Conservation (phyloP, 2,329 filamentous ascomycete genomes). For the Thielaviopsis ethacetica region DNA sequence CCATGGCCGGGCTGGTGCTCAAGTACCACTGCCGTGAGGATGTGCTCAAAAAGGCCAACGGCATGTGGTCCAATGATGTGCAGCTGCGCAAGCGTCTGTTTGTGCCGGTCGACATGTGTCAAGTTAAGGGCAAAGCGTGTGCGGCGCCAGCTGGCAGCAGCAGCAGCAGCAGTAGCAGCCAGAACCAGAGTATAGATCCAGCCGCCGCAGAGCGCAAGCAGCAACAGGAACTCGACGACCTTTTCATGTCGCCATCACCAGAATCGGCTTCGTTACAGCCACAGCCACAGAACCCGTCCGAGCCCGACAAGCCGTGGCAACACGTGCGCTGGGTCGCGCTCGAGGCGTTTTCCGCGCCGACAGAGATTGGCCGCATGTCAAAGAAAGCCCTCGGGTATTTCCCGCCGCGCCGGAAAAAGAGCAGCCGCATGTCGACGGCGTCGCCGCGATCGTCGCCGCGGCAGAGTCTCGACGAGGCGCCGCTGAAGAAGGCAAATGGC, state of each 20-base stretch:
- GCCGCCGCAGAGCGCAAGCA: constrained; percentile 3
- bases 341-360: constrained; percentile 48
- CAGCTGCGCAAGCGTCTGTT: constrained; percentile 68
- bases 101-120: constrained; percentile 79
- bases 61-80: constrained; percentile 89
- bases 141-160: constrained; percentile 28
- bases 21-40: constrained; percentile 78
- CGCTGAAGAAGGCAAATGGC: no score
- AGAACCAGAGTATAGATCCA: background rate
- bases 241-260: constrained; percentile 5
- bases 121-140: constrained; percentile 58
- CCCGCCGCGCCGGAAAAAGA: constrained; percentile 80
- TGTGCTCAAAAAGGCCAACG: constrained; percentile 70
- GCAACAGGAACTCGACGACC: constrained; percentile 8
- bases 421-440: constrained; percentile 49
- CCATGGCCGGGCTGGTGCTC: constrained; percentile 78
- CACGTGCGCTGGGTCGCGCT: constrained; percentile 83
- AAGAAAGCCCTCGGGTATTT: constrained; percentile 77
- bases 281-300: constrained; percentile 10
- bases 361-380: constrained; percentile 75
- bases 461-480: constrained; percentile 37
- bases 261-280: background rate
- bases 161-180: background rate
- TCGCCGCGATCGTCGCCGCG: constrained; percentile 48
- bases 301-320: constrained; percentile 51